phyloP scores from a whole-genome alignment of 257 asterid genomes.

The Nicotiana knightiana region DNA sequence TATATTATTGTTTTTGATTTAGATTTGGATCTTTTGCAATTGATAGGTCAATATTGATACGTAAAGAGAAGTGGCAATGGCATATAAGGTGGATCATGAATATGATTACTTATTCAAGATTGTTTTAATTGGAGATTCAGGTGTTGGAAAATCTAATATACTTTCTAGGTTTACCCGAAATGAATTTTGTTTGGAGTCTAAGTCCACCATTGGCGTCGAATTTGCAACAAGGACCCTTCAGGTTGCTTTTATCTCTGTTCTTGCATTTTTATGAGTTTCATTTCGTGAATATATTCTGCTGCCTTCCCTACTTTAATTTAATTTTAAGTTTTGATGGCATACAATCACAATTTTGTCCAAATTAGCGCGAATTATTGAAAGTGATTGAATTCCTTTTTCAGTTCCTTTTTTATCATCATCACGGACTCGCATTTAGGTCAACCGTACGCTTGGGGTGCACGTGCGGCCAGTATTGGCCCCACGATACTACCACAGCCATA shows the following conservation, averaged over 20 bases:
- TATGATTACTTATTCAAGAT: constrained; percentile 40
- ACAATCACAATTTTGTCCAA: not conserved
- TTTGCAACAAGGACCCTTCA: constrained; percentile 52
- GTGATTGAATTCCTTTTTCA: not conserved
- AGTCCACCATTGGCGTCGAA: constrained; percentile 52
- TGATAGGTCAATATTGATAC: constrained; percentile 9
- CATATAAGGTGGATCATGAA: constrained; percentile 42
- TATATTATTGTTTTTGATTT: not conserved
- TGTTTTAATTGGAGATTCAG: constrained; percentile 44
- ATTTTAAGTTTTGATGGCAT: not conserved
- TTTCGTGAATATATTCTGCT: not conserved
- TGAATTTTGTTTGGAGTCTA: constrained; percentile 44
- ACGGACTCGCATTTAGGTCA: too few species aligned
- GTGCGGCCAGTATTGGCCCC: too few species aligned
- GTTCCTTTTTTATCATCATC: too few species aligned
- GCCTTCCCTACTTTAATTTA: too few species aligned
- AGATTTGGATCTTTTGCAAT: not conserved
- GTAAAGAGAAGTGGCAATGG: constrained; percentile 20
- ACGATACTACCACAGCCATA: too few species aligned
- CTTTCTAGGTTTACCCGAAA: constrained; percentile 43
- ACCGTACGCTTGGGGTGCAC: too few species aligned
- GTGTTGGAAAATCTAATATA: constrained; percentile 45
- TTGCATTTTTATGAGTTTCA: not conserved
- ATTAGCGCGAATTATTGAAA: not conserved
- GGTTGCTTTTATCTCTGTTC: not conserved